These are phyloP conservation scores for Trematosphaeria pertusa DNA, from an alignment of 2,329 filamentous ascomycete species.

Conservation along the genomic window DNA sequence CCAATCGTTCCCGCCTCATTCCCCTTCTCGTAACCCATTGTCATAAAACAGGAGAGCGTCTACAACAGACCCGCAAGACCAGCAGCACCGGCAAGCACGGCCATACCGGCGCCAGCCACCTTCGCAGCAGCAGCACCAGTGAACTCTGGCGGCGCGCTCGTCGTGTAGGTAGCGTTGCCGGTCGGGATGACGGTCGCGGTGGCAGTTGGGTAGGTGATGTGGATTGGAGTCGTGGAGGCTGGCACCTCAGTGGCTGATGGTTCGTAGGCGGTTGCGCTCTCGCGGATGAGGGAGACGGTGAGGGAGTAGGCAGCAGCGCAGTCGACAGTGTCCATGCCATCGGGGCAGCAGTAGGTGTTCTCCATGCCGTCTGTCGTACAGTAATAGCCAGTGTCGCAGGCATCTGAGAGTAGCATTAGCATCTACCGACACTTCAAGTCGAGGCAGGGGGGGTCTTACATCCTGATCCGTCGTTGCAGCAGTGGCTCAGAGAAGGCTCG, in stretches of 20 bases:
- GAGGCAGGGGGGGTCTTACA: constrained; percentile 52
- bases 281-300: constrained; percentile 58
- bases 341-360: constrained; percentile 68
- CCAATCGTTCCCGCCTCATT: too few species aligned
- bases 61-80: constrained; percentile 12
- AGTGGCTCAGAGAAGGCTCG: constrained; percentile 58
- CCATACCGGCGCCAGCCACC: constrained; percentile 21
- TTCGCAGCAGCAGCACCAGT: constrained; percentile 23
- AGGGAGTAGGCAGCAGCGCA: constrained; percentile 62
- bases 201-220: constrained; percentile 2
- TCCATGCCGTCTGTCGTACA: constrained; percentile 62
- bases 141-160: constrained; percentile 18
- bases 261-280: constrained; percentile 39
- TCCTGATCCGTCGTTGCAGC: constrained; percentile 65
- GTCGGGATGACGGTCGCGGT: constrained; percentile 5
- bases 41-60: neutral
- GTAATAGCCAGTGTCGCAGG: constrained; percentile 68
- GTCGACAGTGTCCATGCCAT: constrained; percentile 59
- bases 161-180: constrained; percentile 20
- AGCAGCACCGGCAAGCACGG: constrained; percentile 24
- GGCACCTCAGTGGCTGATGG: neutral
- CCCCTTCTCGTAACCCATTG: neutral
- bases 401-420: constrained; percentile 52
- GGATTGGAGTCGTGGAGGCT: constrained; percentile 16
- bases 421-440: neutral